Evolutionary conservation across 2,329 filamentous ascomycete genomes (phyloP).

Genomic region (Arachnomyces sp.): DNA sequence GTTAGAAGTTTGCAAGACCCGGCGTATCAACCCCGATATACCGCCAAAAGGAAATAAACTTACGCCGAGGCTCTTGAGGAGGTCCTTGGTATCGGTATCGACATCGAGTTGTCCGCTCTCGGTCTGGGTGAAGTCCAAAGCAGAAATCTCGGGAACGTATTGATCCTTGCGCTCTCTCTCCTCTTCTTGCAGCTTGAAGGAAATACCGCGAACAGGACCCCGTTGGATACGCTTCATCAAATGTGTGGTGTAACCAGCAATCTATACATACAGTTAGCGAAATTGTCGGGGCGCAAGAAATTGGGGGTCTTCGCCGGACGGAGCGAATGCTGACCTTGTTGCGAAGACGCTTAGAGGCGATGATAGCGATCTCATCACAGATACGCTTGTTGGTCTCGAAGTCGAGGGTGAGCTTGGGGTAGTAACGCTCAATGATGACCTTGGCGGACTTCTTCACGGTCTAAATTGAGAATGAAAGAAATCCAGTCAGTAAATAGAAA

Average conservation of each 20-base stretch:
- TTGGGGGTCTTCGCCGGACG: neutral
- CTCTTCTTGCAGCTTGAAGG: slow-evolving; percentile 99
- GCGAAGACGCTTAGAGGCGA: slow-evolving; percentile 95
- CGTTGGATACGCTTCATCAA: slow-evolving; percentile 99
- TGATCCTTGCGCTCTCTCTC: slow-evolving; percentile 99
- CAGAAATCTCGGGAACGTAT: slow-evolving; percentile 98
- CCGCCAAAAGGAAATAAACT: slow-evolving; percentile 38
- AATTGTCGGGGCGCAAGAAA: slow-evolving; percentile 1
- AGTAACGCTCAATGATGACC: slow-evolving; percentile 99
- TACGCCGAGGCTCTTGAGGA: slow-evolving; percentile 98
- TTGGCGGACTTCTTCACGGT: slow-evolving; percentile 85
- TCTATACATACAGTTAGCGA: slow-evolving; percentile 43
- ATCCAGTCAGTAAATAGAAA: slow-evolving; percentile 2
- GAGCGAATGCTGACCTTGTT: slow-evolving; percentile 68
- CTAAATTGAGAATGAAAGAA: slow-evolving; percentile 26
- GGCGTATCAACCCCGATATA: slow-evolving; percentile 1
- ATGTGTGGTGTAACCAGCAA: slow-evolving; percentile 97
- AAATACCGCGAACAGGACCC: slow-evolving; percentile 98
- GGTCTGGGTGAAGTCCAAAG: slow-evolving; percentile 92
- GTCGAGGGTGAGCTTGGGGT: slow-evolving; percentile 96
- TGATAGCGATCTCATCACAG: slow-evolving; percentile 99
- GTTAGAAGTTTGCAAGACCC: slow-evolving; percentile 22
- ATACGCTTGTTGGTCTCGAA: slow-evolving; percentile 99
- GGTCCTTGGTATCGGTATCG: slow-evolving; percentile 96
- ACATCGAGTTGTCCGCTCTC: slow-evolving; percentile 92